phyloP scores from a whole-genome alignment of 75 land plant species.

The Cryptomeria japonica region DNA sequence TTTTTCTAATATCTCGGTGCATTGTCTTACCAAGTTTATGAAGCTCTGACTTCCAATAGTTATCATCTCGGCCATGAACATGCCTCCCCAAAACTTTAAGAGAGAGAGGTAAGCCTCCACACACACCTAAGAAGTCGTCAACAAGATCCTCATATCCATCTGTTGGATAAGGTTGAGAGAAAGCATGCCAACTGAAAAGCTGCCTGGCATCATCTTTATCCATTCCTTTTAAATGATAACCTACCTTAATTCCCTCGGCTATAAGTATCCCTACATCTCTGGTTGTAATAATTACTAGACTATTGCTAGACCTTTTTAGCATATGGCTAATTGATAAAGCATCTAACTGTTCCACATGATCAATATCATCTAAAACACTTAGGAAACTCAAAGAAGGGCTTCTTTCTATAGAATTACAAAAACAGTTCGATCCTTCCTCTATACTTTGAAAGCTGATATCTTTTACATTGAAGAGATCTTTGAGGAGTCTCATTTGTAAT shows the following conservation, averaged over 20 bases:
- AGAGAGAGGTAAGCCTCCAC: too few species aligned
- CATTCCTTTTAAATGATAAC: too few species aligned
- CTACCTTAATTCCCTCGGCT: too few species aligned
- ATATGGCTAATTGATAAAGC: too few species aligned
- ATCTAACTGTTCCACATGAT: too few species aligned
- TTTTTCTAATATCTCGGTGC: too few species aligned
- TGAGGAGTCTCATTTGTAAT: too few species aligned
- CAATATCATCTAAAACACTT: neutral
- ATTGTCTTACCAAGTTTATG: neutral
- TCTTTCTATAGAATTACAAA: neutral
- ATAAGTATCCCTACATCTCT: too few species aligned
- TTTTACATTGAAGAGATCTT: neutral
- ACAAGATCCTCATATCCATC: too few species aligned
- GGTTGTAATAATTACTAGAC: too few species aligned
- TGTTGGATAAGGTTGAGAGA: neutral
- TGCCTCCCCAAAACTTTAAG: neutral
- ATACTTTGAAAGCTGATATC: neutral
- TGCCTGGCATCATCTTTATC: neutral
- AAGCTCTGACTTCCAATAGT: neutral
- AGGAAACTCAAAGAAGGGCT: neutral
- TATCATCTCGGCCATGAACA: neutral
- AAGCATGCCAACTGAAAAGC: neutral
- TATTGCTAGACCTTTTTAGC: too few species aligned
- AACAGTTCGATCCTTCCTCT: neutral
- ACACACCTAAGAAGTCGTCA: too few species aligned